Evolutionary conservation across 192 early-diverging fungal species (phyloP).

Genomic region (Backusella tarrabulga): DNA sequence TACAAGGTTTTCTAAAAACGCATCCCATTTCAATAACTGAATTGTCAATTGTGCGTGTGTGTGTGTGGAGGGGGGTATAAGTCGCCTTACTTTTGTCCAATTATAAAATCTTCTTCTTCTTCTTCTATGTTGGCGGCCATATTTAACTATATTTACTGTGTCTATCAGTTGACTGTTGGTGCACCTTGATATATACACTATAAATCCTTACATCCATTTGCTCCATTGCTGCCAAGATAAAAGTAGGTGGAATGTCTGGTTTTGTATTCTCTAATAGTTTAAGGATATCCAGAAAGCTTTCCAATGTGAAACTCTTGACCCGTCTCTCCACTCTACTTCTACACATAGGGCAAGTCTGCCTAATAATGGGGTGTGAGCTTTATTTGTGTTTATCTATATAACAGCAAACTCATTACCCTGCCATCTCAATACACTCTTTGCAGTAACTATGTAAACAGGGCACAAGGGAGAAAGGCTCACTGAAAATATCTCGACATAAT

Average conservation of each 20-base stretch:
- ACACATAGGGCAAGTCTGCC: neutral
- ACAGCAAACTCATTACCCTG: neutral
- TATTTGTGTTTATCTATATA: neutral
- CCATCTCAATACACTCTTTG: neutral
- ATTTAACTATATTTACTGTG: neutral
- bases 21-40: too few relatives aligned
- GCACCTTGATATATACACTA: too few relatives aligned
- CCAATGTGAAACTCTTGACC: neutral
- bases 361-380: neutral
- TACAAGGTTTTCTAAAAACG: neutral
- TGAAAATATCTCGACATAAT: conserved; percentile 3
- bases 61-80: too few relatives aligned
- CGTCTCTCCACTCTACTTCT: neutral
- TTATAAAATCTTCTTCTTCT: neutral
- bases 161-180: too few relatives aligned
- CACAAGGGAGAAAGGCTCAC: neutral
- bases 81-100: neutral
- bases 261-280: neutral
- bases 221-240: neutral
- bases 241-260: neutral
- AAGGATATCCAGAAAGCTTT: neutral
- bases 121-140: neutral
- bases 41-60: too few relatives aligned
- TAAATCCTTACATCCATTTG: neutral
- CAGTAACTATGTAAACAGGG: conserved; percentile 9